A percentile compares a stretch with the other conserved stretches of the same genome.
Evolutionary conservation across 768 basidiomycete genomes (phyloP).

Genomic region (Russula dissimulans): DNA sequence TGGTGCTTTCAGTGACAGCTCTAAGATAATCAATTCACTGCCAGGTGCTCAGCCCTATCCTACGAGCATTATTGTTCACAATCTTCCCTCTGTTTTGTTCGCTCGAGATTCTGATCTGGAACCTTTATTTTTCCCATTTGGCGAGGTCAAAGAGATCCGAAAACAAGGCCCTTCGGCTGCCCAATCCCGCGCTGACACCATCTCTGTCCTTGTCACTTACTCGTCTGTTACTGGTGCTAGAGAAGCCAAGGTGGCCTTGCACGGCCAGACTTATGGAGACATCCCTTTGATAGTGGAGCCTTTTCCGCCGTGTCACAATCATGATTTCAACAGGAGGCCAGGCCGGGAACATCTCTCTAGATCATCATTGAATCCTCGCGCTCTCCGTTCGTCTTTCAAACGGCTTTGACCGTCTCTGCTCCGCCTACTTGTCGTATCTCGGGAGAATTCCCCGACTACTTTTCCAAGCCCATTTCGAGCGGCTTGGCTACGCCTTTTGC

Average conservation of each 20-base stretch:
- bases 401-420: constrained; percentile 8
- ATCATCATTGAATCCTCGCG: constrained; percentile 27
- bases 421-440: constrained; percentile 15
- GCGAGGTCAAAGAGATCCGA: constrained; percentile 53
- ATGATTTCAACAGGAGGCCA: constrained; percentile 1
- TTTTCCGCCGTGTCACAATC: constrained; percentile 19
- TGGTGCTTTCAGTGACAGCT: constrained; percentile 14
- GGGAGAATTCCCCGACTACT: constrained; percentile 10
- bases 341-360: constrained; percentile 20
- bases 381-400: constrained; percentile 25
- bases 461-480: neutral
- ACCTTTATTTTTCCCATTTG: constrained; percentile 68
- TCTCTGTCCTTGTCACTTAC: constrained; percentile 60
- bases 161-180: constrained; percentile 32
- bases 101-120: constrained; percentile 57
- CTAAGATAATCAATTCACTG: neutral
- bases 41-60: constrained; percentile 1
- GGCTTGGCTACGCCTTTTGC: neutral
- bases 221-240: constrained; percentile 41
- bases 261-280: constrained; percentile 53
- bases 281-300: constrained; percentile 33
- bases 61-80: constrained; percentile 45
- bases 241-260: constrained; percentile 55
- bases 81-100: constrained; percentile 59
- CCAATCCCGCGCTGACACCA: constrained; percentile 31